Base-by-base conservation (phyloP, 1,284 basidiomycete species). In the Omphalotus olearius region DNA sequence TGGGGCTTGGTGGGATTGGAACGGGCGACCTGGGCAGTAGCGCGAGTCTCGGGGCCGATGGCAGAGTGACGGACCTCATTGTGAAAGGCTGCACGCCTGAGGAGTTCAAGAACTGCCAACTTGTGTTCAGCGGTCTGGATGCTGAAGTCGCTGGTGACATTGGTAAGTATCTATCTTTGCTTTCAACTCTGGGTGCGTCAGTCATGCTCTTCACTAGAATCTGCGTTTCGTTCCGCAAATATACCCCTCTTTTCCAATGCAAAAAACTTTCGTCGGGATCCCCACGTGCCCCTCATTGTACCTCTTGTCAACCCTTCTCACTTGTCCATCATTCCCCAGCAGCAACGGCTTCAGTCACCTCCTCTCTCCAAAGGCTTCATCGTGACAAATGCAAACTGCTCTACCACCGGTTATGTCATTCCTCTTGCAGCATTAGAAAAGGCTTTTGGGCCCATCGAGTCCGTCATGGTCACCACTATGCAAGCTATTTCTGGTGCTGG, bases 351-450 rank as follows among this genome's bases (percentile, higher is more conserved):
- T 17, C 86, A 89, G 58, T 71, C 74, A 0, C 87, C 88, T 2
- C 82, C 85, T 0, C 79, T 94, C 10, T 76, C 80, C 53, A 90
- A 86, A 60, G 97, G 97, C 2, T 99, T 93, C 77, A 96, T 99
- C 67, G 87, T 99, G 57, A 96, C 93, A 52, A 99, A 99, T 68
- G 97, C 97, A 59, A 99, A 99, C 74, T 99, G 97, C 74, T 92
- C 93, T 33, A 98, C 97, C 14, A 99, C 97, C 1, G 96, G 90
- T 23, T 78, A 91, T 57, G 93, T 97, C 56, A 86, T 99, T 40
- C 93, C 95, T 11, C 84, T 99, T 58, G 83, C 86, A 52, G 96
- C 96, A 0, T 82, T 99, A 59, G 94, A 98, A 71, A 83, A 83
- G 58, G 79, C 87, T 0, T 99, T 99, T 59, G 97, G 97, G 1